Evolutionary conservation across 164 flowering plant species (phyloP), one percentile per base, ranked within the genome.

Genomic region (Annona cherimola): DNA sequence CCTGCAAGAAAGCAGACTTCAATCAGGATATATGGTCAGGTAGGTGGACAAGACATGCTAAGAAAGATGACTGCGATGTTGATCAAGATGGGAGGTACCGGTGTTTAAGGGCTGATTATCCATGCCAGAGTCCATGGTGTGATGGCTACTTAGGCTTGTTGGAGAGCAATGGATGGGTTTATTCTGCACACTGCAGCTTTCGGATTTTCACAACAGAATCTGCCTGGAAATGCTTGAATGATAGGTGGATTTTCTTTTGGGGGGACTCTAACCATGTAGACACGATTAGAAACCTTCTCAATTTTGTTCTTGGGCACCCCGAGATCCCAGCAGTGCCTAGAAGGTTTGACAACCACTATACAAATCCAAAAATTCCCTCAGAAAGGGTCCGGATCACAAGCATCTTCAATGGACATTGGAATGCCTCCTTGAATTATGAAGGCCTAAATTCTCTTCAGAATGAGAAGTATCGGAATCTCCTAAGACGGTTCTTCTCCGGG

Each of bases 81-180:
- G 81, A 87, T 62, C 12, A 76, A 19, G 95, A 91, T 61, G 98
- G 98, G 1, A 76, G 98, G 26, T 94, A 82, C 68, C 78, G 94
- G 50, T 94, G 98, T 79, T 82, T 86, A 20, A 44, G 76, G 0
- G 75, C 86, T 0, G 72, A 79, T 63, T 84, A 74, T 54, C 88
- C 87, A 0, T 94, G 97, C 75, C 74, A 74, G 72, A 72, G 61
- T 41, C 89, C 93, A 4, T 94, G 99, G 99, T 96, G 99, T 63
- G 35, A 72, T 45, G 99, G 99, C 26, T 76, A 93, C 5, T 75
- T 92, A 71, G 95, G 88, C 0, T 61, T 73, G 74, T 35, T 96
- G n/a, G 99, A 93, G 80, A 96, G 98, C 69, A 96, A 96, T 69
- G 99, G 99, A 4, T 93, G 99, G 99, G 92, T 90, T 4, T 96